Evolutionary conservation across 129 eudicot genomes (phyloP).

Genomic region (Pulicaria dysenterica): DNA sequence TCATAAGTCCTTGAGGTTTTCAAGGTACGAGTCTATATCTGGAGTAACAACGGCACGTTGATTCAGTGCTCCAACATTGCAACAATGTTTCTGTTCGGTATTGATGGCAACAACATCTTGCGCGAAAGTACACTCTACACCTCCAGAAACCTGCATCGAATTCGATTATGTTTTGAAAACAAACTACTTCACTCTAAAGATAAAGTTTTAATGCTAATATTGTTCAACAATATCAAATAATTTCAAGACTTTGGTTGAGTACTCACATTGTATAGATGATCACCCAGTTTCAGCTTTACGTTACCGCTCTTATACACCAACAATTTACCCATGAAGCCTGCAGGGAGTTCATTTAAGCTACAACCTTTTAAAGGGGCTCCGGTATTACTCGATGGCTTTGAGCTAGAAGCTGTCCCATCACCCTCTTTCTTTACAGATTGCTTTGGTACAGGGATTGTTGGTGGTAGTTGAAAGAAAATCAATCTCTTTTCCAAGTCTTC

Average conservation of each 20-base stretch:
- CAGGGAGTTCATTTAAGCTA: conserved; percentile 50
- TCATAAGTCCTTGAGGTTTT: conserved; percentile 41
- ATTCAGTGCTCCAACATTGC: conserved; percentile 65
- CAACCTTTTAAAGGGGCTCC: conserved; percentile 39
- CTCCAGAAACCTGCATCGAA: conserved; percentile 66
- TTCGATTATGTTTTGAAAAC: not conserved
- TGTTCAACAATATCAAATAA: not conserved
- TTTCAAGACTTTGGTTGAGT: conserved; percentile 5
- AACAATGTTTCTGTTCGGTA: conserved; percentile 54
- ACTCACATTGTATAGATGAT: conserved; percentile 78
- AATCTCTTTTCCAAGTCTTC: conserved; percentile 54
- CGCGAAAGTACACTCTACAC: conserved; percentile 58
- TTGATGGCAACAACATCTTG: conserved; percentile 73
- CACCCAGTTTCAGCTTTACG: conserved; percentile 86
- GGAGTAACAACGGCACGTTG: conserved; percentile 75
- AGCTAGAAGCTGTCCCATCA: conserved; percentile 29
- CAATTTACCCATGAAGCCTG: conserved; percentile 82
- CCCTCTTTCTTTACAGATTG: conserved; percentile 39
- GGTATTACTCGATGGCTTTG: conserved; percentile 38
- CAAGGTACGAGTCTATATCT: conserved; percentile 62
- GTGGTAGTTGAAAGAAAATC: conserved; percentile 72
- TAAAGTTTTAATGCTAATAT: too few species aligned
- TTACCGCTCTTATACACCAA: conserved; percentile 81
- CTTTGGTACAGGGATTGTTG: conserved; percentile 53
- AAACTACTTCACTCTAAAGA: too few species aligned